A percentile compares a stretch with the other conserved stretches of the same genome.
phyloP scores from a whole-genome alignment of 345 rosid genomes.

The Pistacia integerrima region DNA sequence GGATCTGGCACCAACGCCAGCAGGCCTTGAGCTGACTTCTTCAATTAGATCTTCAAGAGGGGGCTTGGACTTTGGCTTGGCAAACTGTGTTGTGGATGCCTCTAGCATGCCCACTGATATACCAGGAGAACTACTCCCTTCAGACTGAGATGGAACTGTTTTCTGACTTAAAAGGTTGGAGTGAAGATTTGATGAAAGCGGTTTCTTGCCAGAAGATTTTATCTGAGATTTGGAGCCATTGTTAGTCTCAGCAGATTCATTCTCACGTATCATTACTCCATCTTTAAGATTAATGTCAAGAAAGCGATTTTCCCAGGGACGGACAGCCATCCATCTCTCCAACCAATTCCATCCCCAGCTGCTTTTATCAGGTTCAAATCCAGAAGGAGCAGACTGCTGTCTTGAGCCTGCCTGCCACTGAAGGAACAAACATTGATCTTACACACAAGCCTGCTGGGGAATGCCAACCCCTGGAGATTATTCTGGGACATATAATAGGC shows the following conservation, averaged over 20 bases:
- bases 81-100: constrained; percentile 37
- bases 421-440: constrained; percentile 19
- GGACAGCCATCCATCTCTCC: constrained; percentile 99
- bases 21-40: constrained; percentile 56
- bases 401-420: constrained; percentile 99
- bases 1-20: constrained; percentile 57
- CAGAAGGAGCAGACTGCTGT: constrained; percentile 58
- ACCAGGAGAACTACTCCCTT: constrained; percentile 64
- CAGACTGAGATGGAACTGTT: constrained; percentile 67
- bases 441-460: not conserved
- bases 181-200: constrained; percentile 36
- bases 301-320: constrained; percentile 99
- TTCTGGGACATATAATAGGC: not conserved
- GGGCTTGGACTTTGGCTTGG: constrained; percentile 59
- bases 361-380: constrained; percentile 91
- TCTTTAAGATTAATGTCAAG: constrained; percentile 87
- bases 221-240: constrained; percentile 51
- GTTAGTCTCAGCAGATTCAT: constrained; percentile 43
- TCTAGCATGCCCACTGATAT: constrained; percentile 54
- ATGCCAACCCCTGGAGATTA: not conserved
- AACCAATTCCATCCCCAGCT: constrained; percentile 99
- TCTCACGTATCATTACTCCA: constrained; percentile 63
- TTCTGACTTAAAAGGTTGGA: constrained; percentile 57
- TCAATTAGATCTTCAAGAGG: constrained; percentile 45
- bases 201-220: constrained; percentile 58